Percentiles rank a stretch among this genome's conserved stretches.
These are phyloP conservation scores for Aegilops speltoides DNA, from an alignment of 176 grass and related monocot genomes.

Conservation along the genomic window DNA sequence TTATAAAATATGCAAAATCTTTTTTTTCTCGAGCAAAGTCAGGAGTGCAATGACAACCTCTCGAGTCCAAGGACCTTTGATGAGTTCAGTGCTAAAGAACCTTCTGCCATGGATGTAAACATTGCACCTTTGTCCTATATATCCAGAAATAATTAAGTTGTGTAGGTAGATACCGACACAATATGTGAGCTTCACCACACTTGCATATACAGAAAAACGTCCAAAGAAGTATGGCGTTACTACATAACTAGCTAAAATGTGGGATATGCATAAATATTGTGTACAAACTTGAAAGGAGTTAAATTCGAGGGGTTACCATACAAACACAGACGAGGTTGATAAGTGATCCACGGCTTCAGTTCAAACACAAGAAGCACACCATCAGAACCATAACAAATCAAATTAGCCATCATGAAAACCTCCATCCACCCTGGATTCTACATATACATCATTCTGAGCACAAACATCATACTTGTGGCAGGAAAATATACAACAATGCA, in stretches of 20 bases:
- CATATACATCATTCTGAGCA: no score
- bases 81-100: conserved; percentile 93
- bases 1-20: not conserved
- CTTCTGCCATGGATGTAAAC: conserved; percentile 97
- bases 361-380: no score
- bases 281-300: no score
- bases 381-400: no score
- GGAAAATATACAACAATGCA: no score
- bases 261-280: not conserved
- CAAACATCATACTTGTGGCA: no score
- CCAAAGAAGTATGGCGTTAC: not conserved
- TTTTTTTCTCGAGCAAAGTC: conserved; percentile 18
- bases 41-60: conserved; percentile 57
- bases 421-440: no score
- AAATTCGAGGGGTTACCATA: no score
- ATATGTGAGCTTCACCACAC: conserved; percentile 17
- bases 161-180: conserved; percentile 27
- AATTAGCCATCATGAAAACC: no score
- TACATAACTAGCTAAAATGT: conserved; percentile 7
- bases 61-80: conserved; percentile 92
- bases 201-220: not conserved
- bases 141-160: conserved; percentile 15
- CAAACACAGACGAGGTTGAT: no score
- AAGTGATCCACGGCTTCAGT: no score
- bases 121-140: conserved; percentile 86